Conservation (phyloP, 208 protist genomes). For the Porcisia deanei region DNA sequence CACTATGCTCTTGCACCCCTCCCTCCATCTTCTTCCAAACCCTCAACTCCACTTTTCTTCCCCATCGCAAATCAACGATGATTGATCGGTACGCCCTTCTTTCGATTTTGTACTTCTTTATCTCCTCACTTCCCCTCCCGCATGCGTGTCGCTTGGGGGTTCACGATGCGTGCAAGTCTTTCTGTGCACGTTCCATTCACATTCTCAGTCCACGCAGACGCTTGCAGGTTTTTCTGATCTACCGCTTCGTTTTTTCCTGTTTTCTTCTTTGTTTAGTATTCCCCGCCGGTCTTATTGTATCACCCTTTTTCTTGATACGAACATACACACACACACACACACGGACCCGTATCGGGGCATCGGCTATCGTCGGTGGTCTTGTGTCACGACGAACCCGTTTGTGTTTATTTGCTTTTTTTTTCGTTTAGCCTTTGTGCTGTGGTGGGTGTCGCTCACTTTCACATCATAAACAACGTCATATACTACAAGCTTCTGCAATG, state of each 20-base stretch:
- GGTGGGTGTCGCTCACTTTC: not conserved
- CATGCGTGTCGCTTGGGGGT: not conserved
- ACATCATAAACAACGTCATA: not conserved
- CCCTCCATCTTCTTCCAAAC: not conserved
- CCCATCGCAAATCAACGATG: not conserved
- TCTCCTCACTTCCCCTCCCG: not conserved
- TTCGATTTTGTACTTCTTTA: not conserved
- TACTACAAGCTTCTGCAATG: conserved; percentile 7
- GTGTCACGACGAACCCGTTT: not conserved
- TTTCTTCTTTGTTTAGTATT: not conserved
- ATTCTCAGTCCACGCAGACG: not conserved
- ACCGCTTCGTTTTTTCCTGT: not conserved
- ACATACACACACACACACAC: not conserved
- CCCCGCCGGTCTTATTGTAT: not conserved
- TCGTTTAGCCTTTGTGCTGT: not conserved
- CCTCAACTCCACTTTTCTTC: not conserved
- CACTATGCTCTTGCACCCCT: not conserved
- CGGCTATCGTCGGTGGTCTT: too few species aligned
- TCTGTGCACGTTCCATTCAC: not conserved
- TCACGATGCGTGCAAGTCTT: not conserved
- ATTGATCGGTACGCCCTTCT: not conserved
- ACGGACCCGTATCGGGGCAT: not conserved
- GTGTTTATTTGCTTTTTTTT: not conserved
- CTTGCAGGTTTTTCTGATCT: not conserved
- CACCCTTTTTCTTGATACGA: not conserved